phyloP scores from a whole-genome alignment of 306 rosid species.

The Vigna angularis region DNA sequence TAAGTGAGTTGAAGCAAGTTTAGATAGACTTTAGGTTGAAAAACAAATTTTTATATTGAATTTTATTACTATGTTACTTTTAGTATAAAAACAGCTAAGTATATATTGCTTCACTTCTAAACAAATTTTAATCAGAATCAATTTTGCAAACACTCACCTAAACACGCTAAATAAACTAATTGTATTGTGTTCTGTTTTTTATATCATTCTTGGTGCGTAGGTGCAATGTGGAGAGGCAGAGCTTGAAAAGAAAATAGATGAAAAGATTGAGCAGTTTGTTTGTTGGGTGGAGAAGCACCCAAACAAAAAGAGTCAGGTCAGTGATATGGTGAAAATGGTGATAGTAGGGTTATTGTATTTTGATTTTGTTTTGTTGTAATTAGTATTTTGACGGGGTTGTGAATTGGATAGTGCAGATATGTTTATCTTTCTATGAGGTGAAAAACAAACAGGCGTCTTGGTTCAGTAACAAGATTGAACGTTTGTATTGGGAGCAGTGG shows the following conservation, averaged over 20 bases:
- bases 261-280: slow-evolving; percentile 90
- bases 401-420: slow-evolving; percentile 65
- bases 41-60: background rate
- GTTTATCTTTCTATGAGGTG: slow-evolving; percentile 89
- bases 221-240: slow-evolving; percentile 96
- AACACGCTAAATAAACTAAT: background rate
- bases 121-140: background rate
- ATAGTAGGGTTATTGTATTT: slow-evolving; percentile 16
- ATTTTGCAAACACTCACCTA: background rate
- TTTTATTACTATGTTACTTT: background rate
- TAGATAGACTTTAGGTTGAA: too few relatives aligned
- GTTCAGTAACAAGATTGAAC: slow-evolving; percentile 88
- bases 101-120: background rate
- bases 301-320: slow-evolving; percentile 95
- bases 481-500: slow-evolving; percentile 97
- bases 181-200: background rate
- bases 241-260: slow-evolving; percentile 93
- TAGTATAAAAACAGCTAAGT: background rate
- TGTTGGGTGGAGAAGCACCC: slow-evolving; percentile 99
- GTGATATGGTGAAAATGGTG: slow-evolving; percentile 30
- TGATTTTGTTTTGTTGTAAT: slow-evolving; percentile 6
- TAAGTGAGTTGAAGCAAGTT: background rate
- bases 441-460: slow-evolving; percentile 85
- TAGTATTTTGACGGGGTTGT: slow-evolving; percentile 7
- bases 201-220: slow-evolving; percentile 50